These are phyloP conservation scores for Fusarium longipes DNA, from an alignment of 2,329 filamentous ascomycete species.

Conservation along the genomic window DNA sequence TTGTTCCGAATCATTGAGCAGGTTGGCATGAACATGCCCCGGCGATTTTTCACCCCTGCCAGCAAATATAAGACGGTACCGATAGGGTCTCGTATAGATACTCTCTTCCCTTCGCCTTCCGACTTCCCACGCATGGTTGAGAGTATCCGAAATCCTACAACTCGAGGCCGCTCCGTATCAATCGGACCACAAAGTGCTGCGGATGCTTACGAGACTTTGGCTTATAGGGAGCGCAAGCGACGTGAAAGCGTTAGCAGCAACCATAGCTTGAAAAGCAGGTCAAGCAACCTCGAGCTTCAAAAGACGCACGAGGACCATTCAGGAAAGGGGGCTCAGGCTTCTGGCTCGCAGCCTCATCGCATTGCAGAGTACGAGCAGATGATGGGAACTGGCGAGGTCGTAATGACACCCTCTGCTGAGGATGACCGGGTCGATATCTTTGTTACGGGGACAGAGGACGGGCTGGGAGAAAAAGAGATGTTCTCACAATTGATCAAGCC, in stretches of 20 bases:
- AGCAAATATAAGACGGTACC: conserved; percentile 89
- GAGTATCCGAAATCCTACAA: conserved; percentile 79
- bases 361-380: conserved; percentile 75
- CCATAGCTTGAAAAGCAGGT: conserved; percentile 58
- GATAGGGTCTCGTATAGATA: conserved; percentile 76
- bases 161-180: conserved; percentile 81
- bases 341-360: conserved; percentile 59
- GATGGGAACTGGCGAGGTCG: conserved; percentile 74
- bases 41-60: conserved; percentile 90
- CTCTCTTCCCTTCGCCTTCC: conserved; percentile 88
- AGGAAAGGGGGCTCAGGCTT: conserved; percentile 55
- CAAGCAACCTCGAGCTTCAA: conserved; percentile 57
- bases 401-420: conserved; percentile 49
- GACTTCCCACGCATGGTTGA: conserved; percentile 86
- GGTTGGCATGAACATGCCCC: conserved; percentile 80
- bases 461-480: conserved; percentile 78
- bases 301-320: conserved; percentile 54
- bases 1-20: conserved; percentile 88
- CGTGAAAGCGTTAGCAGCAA: conserved; percentile 67
- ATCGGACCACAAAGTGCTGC: conserved; percentile 95
- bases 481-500: conserved; percentile 87
- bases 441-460: conserved; percentile 54
- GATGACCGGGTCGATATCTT: conserved; percentile 52
- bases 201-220: conserved; percentile 94
- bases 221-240: conserved; percentile 78